A percentile compares a stretch with the other conserved stretches of the same genome.
Evolutionary conservation across 1,284 basidiomycete genomes (phyloP).

Genomic region (Boletellus deceptivus): DNA sequence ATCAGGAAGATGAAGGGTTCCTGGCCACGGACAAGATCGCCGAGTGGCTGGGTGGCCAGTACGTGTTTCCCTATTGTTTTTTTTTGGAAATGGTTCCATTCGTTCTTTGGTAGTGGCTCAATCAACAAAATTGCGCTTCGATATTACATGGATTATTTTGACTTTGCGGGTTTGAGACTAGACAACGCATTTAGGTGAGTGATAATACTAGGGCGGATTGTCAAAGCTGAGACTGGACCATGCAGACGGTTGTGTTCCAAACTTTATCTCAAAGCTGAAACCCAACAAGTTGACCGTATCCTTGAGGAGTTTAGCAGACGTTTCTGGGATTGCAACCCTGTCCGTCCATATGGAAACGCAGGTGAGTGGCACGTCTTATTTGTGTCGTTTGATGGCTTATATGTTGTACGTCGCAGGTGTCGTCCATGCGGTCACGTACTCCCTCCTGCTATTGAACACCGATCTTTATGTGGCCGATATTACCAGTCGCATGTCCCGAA

Average conservation of each 20-base stretch:
- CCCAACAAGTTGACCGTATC: conserved; percentile 97
- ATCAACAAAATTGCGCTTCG: conserved; percentile 76
- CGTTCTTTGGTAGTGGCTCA: conserved; percentile 50
- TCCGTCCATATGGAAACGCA: conserved; percentile 74
- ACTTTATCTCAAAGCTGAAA: conserved; percentile 92
- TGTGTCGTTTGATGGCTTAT: conserved; percentile 8
- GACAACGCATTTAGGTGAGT: conserved; percentile 87
- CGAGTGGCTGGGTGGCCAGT: conserved; percentile 92
- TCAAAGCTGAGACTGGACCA: conserved; percentile 12
- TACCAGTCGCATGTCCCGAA: conserved; percentile 86
- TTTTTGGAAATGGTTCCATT: not conserved
- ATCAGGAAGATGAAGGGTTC: conserved; percentile 86
- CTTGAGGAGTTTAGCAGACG: conserved; percentile 86
- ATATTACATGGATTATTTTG: conserved; percentile 87
- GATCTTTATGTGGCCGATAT: conserved; percentile 96
- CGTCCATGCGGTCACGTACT: conserved; percentile 92
- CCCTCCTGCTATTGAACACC: conserved; percentile 92
- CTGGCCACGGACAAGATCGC: conserved; percentile 88
- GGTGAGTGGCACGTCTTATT: conserved; percentile 50
- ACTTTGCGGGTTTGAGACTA: conserved; percentile 79
- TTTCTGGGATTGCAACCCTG: conserved; percentile 90
- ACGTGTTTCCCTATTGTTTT: conserved; percentile 37
- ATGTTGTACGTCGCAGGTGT: conserved; percentile 52
- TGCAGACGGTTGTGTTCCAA: conserved; percentile 83
- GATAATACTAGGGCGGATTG: not conserved